These are phyloP conservation scores for Pulveroboletus ravenelii DNA, from an alignment of 768 basidiomycete genomes.

Conservation along the genomic window DNA sequence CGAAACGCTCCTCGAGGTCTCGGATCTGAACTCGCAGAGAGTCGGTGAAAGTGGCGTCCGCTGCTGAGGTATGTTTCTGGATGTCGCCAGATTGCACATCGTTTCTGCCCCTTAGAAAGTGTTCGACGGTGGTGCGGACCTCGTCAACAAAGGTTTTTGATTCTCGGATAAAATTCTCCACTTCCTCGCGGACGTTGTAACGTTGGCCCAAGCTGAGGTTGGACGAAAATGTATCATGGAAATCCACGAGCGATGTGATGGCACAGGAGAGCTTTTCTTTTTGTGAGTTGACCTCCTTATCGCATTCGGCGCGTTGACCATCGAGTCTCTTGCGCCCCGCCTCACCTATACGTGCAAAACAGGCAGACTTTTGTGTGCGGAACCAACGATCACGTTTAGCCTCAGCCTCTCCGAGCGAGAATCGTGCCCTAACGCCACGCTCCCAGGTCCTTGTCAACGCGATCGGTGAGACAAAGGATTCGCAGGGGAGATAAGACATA, in stretches of 20 bases:
- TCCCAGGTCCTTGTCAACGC: conserved; percentile 23
- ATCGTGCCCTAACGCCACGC: conserved; percentile 27
- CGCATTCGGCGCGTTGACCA: conserved; percentile 23
- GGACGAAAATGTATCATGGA: conserved; percentile 21
- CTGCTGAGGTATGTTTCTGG: background rate
- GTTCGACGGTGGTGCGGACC: conserved; percentile 20
- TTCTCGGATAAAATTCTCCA: conserved; percentile 18
- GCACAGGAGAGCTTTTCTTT: conserved; percentile 23
- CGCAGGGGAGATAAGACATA: conserved; percentile 8
- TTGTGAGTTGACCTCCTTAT: conserved; percentile 22
- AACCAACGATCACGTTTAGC: conserved; percentile 27
- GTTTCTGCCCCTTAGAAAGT: conserved; percentile 14
- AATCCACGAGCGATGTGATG: conserved; percentile 19
- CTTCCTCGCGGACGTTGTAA: conserved; percentile 23
- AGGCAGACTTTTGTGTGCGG: conserved; percentile 27
- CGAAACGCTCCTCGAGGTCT: conserved; percentile 27
- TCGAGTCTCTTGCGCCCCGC: conserved; percentile 29
- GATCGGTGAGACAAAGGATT: background rate
- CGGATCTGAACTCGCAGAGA: conserved; percentile 16
- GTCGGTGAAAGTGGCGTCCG: background rate
- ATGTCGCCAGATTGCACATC: conserved; percentile 1
- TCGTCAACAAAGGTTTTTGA: conserved; percentile 26
- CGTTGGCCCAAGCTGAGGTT: conserved; percentile 26
- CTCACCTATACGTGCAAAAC: conserved; percentile 28
- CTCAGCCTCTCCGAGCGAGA: conserved; percentile 27